These are phyloP conservation scores for Massarina eburnea DNA, from an alignment of 2,329 filamentous ascomycete genomes.

Conservation along the genomic window DNA sequence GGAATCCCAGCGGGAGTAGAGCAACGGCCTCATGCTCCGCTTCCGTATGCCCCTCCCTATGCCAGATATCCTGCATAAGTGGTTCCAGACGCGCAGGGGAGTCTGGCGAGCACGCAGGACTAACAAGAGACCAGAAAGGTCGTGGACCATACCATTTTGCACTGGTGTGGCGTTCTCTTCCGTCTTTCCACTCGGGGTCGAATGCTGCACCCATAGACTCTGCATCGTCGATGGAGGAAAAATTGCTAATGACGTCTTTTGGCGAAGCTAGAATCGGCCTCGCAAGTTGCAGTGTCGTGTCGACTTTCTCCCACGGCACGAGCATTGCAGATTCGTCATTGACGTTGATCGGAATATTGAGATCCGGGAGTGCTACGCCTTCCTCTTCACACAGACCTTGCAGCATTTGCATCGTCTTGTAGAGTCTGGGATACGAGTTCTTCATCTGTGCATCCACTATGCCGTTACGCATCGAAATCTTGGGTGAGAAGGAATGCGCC, in stretches of 20 bases:
- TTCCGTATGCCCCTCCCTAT: conserved; percentile 34
- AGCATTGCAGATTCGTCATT: conserved; percentile 52
- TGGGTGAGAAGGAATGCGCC: conserved; percentile 39
- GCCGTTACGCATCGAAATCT: conserved; percentile 46
- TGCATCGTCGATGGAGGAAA: conserved; percentile 10
- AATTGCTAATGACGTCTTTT: conserved; percentile 21
- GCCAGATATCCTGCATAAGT: conserved; percentile 41
- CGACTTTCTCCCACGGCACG: conserved; percentile 50
- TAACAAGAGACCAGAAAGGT: conserved; percentile 48
- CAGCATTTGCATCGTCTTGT: conserved; percentile 45
- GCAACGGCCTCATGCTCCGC: conserved; percentile 40
- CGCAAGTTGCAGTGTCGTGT: conserved; percentile 37
- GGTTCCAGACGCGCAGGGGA: conserved; percentile 34
- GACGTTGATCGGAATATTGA: conserved; percentile 51
- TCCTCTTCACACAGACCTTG: conserved; percentile 42
- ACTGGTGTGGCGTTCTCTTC: conserved; percentile 22
- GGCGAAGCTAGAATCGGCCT: conserved; percentile 25
- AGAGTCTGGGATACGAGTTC: conserved; percentile 35
- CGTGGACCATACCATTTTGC: conserved; percentile 26
- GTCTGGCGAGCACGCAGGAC: conserved; percentile 44
- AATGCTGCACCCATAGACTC: conserved; percentile 10
- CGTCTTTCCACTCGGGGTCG: conserved; percentile 33
- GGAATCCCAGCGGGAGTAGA: conserved; percentile 31
- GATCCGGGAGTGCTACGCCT: conserved; percentile 47
- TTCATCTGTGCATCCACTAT: conserved; percentile 31